phyloP scores from a whole-genome alignment of 768 basidiomycete genomes.

The Boletus rubroflammeus region DNA sequence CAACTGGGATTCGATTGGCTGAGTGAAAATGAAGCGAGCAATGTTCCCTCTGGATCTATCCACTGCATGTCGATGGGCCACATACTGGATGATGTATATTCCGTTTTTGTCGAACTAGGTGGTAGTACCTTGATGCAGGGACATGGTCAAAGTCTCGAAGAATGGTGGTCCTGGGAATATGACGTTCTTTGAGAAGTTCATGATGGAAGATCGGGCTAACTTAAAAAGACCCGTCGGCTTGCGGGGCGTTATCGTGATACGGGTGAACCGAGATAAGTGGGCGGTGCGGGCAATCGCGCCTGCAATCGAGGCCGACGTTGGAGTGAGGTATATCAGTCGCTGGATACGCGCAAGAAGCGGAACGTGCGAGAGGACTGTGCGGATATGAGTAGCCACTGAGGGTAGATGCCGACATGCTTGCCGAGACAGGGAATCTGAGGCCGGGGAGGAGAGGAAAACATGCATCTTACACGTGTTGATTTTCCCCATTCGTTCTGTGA shows the following conservation, averaged over 20 bases:
- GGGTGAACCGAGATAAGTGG: not conserved
- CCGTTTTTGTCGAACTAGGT: not conserved
- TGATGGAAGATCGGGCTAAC: not conserved
- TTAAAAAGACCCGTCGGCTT: not conserved
- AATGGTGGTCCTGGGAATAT: not conserved
- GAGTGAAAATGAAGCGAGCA: not conserved
- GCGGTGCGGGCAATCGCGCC: not conserved
- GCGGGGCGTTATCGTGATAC: not conserved
- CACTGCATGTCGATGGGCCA: not conserved
- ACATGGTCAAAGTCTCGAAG: not conserved
- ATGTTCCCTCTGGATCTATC: not conserved
- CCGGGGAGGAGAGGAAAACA: constrained; percentile 17
- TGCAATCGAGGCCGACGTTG: constrained; percentile 3
- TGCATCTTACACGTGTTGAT: constrained; percentile 23
- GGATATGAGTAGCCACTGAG: constrained; percentile 10
- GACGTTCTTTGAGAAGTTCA: not conserved
- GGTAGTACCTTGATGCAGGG: not conserved
- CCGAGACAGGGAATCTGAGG: constrained; percentile 5
- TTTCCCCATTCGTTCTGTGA: constrained; percentile 17
- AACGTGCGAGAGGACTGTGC: constrained; percentile 6
- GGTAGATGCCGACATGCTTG: constrained; percentile 7
- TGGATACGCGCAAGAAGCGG: not conserved
- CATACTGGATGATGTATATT: no score
- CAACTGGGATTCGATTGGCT: not conserved
- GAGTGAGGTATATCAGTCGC: not conserved